Percentiles rank a stretch among this genome's conserved stretches.
Conservation (phyloP, 208 protist genomes). For the Porcisia deanei region DNA sequence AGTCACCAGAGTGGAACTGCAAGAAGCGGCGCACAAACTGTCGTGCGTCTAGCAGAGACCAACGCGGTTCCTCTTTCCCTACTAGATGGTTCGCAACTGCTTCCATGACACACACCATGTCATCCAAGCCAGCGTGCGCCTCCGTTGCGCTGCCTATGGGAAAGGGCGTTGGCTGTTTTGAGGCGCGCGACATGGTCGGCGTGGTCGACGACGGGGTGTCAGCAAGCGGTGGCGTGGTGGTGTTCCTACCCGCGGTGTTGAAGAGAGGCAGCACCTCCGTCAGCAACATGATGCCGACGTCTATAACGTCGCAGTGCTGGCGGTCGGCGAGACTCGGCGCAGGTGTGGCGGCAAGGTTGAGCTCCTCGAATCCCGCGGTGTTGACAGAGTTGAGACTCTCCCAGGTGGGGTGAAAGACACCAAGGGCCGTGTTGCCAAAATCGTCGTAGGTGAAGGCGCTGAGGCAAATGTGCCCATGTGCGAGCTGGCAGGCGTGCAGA, state of each 20-base stretch:
- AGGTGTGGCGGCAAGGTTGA: background rate
- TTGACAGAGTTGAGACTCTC: slow-evolving; percentile 1
- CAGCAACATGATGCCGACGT: slow-evolving; percentile 42
- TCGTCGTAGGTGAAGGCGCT: slow-evolving; percentile 79
- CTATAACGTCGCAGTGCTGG: slow-evolving; percentile 29
- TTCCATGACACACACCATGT: slow-evolving; percentile 44
- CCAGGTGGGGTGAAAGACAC: slow-evolving; percentile 49
- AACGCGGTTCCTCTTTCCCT: slow-evolving; percentile 56
- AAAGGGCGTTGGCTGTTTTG: slow-evolving; percentile 3
- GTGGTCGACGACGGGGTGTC: background rate
- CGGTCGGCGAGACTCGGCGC: slow-evolving; percentile 17
- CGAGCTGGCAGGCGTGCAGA: slow-evolving; percentile 57
- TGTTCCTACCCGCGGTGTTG: background rate
- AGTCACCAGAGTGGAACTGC: slow-evolving; percentile 38
- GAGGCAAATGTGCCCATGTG: slow-evolving; percentile 53
- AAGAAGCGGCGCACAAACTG: slow-evolving; percentile 61
- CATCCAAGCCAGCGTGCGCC: slow-evolving; percentile 8
- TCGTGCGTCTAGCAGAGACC: slow-evolving; percentile 55
- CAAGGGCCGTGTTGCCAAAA: slow-evolving; percentile 70
- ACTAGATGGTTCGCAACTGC: slow-evolving; percentile 65
- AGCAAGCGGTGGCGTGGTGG: slow-evolving; percentile 1
- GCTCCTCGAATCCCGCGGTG: background rate
- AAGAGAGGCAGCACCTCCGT: slow-evolving; percentile 27
- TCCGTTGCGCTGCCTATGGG: background rate
- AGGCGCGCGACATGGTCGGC: slow-evolving; percentile 11